Conservation (phyloP, 2,329 filamentous ascomycete species). For the Arthroderma uncinatum region DNA sequence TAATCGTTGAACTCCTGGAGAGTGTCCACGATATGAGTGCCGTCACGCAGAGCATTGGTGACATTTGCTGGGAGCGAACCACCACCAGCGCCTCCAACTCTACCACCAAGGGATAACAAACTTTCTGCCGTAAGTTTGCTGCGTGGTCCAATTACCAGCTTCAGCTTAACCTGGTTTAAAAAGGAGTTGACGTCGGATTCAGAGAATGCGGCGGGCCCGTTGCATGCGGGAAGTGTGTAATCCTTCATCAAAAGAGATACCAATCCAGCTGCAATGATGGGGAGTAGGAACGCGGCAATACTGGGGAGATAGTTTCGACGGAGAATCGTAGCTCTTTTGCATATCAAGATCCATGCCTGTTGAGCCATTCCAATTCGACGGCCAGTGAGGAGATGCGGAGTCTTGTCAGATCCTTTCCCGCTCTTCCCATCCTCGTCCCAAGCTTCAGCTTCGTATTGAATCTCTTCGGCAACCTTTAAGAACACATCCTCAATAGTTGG, state of each 20-base stretch:
- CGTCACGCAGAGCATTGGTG: constrained; percentile 2
- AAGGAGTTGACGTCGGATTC: constrained; percentile 17
- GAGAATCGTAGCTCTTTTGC: constrained; percentile 66
- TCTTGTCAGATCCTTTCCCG: constrained; percentile 10
- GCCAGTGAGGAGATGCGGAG: constrained; percentile 51
- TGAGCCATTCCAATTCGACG: constrained; percentile 55
- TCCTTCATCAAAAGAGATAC: constrained; percentile 63
- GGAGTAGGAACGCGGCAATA: constrained; percentile 61
- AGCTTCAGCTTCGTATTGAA: constrained; percentile 31
- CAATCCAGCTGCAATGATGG: constrained; percentile 66
- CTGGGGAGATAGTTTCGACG: constrained; percentile 70
- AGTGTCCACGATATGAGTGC: constrained; percentile 42
- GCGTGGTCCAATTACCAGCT: constrained; percentile 30
- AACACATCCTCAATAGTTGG: constrained; percentile 93
- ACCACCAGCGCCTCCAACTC: neutral
- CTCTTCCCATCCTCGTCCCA: constrained; percentile 12
- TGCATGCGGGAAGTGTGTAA: constrained; percentile 44
- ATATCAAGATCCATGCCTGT: constrained; percentile 64
- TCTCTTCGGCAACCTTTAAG: constrained; percentile 71
- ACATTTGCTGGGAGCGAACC: constrained; percentile 3
- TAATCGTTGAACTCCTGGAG: constrained; percentile 58
- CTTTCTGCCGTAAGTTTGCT: constrained; percentile 20
- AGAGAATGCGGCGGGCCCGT: constrained; percentile 35
- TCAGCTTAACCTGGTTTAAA: constrained; percentile 21
- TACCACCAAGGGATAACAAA: constrained; percentile 17